A percentile compares a stretch with the other conserved stretches of the same genome.
These are phyloP conservation scores for Sarcomyxa edulis DNA, from an alignment of 768 basidiomycete species.

Conservation along the genomic window DNA sequence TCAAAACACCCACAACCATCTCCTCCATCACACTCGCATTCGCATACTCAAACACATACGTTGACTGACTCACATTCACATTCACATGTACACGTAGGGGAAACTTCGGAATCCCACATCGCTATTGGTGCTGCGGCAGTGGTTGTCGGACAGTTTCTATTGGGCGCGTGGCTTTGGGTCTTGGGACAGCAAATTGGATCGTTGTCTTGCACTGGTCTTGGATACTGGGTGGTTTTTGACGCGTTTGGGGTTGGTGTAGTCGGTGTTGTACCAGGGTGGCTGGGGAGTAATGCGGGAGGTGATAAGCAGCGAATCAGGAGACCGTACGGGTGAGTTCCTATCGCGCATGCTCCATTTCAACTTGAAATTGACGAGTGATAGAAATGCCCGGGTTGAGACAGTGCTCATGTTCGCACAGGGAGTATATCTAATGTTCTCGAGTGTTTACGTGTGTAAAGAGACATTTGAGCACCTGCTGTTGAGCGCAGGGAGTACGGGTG, in stretches of 20 bases:
- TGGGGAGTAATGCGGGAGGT: slow-evolving; percentile 20
- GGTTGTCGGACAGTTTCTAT: slow-evolving; percentile 44
- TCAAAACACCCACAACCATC: slow-evolving; percentile 1
- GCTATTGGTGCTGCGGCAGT: slow-evolving; percentile 18
- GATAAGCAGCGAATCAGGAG: slow-evolving; percentile 54
- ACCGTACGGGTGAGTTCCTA: slow-evolving; percentile 32
- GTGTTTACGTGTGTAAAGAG: slow-evolving; percentile 96
- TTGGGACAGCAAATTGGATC: slow-evolving; percentile 86
- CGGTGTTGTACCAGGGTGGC: slow-evolving; percentile 38
- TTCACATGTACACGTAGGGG: slow-evolving; percentile 1
- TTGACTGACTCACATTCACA: not conserved
- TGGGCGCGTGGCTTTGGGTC: slow-evolving; percentile 83
- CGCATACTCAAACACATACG: not conserved
- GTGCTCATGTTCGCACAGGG: slow-evolving; percentile 82
- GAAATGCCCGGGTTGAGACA: slow-evolving; percentile 63
- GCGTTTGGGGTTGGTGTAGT: slow-evolving; percentile 69
- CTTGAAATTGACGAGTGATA: slow-evolving; percentile 19
- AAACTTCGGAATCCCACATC: slow-evolving; percentile 4
- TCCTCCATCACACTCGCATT: not conserved
- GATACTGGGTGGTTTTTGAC: slow-evolving; percentile 97
- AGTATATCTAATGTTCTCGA: slow-evolving; percentile 91
- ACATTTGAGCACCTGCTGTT: slow-evolving; percentile 89
- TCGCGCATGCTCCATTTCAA: not conserved
- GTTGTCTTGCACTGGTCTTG: slow-evolving; percentile 82
- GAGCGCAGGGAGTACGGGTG: slow-evolving; percentile 42